Percentiles rank a stretch among this genome's conserved stretches.
Conservation (phyloP, 352 stramenopile genomes). For the Globisporangium paddicum region DNA sequence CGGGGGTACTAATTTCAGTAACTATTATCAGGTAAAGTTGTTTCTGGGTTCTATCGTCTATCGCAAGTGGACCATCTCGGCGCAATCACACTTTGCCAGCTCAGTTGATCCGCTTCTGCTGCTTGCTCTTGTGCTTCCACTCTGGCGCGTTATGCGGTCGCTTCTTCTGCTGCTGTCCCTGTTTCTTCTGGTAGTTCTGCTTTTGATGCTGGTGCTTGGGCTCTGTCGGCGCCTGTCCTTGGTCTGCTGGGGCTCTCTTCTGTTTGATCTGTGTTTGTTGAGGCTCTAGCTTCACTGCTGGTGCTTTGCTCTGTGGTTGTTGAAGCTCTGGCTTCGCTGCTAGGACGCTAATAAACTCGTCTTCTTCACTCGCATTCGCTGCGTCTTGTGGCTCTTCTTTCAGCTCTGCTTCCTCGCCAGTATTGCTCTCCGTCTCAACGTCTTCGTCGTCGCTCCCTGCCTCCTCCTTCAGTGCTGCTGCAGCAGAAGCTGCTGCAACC, state of each 20-base stretch:
- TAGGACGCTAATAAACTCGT: not conserved
- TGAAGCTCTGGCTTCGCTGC: not conserved
- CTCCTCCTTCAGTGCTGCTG: not conserved
- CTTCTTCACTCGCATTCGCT: not conserved
- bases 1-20: not conserved
- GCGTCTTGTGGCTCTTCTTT: constrained; percentile 1
- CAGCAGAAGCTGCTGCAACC: constrained; percentile 15
- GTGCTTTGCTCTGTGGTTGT: not conserved
- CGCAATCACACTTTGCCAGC: not conserved
- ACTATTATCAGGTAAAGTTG: not conserved
- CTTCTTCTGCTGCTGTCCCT: not conserved
- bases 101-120: constrained; percentile 8
- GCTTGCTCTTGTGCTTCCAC: constrained; percentile 6
- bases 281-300: too few species aligned
- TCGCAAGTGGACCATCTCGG: not conserved
- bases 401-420: not conserved
- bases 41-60: not conserved
- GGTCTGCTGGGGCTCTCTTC: not conserved
- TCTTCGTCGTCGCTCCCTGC: not conserved
- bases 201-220: constrained; percentile 1
- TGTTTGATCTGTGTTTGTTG: not conserved
- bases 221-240: not conserved
- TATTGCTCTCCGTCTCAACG: constrained; percentile 6
- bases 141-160: not conserved
- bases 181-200: not conserved